Conservation (phyloP, 441 rosid species). For the Erodium chrysanthum region DNA sequence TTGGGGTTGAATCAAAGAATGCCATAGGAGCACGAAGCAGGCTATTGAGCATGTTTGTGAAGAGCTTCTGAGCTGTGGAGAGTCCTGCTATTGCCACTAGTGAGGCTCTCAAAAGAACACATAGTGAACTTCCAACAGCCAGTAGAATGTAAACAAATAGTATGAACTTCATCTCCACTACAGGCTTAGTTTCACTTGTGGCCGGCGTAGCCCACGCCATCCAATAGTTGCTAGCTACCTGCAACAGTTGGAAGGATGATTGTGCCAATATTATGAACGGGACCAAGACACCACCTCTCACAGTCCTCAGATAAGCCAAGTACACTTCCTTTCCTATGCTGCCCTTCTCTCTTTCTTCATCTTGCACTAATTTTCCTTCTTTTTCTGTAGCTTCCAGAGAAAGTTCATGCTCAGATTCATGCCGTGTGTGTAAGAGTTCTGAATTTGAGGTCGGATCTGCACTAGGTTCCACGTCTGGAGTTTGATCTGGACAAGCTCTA, state of each 20-base stretch:
- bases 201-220: slow-evolving; percentile 94
- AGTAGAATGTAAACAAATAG: slow-evolving; percentile 62
- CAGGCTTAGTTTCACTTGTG: slow-evolving; percentile 43
- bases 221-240: slow-evolving; percentile 90
- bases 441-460: slow-evolving; percentile 32
- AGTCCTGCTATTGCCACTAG: slow-evolving; percentile 65
- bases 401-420: slow-evolving; percentile 46
- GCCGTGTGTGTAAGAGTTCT: slow-evolving; percentile 30
- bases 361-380: slow-evolving; percentile 79
- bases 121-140: slow-evolving; percentile 61
- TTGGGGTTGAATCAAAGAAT: slow-evolving; percentile 91
- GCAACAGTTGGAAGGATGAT: slow-evolving; percentile 69
- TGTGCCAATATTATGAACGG: slow-evolving; percentile 85
- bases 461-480: slow-evolving; percentile 32
- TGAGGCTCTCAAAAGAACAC: slow-evolving; percentile 62
- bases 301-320: slow-evolving; percentile 63
- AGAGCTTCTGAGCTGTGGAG: slow-evolving; percentile 68
- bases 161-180: slow-evolving; percentile 42
- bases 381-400: slow-evolving; percentile 43
- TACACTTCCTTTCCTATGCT: slow-evolving; percentile 86
- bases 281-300: slow-evolving; percentile 67
- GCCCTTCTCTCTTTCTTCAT: slow-evolving; percentile 91
- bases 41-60: slow-evolving; percentile 69
- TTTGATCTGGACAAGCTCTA: slow-evolving; percentile 29
- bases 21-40: slow-evolving; percentile 82